Evolutionary conservation across 2,329 filamentous ascomycete genomes (phyloP).

Genomic region (Nothopassalora personata): DNA sequence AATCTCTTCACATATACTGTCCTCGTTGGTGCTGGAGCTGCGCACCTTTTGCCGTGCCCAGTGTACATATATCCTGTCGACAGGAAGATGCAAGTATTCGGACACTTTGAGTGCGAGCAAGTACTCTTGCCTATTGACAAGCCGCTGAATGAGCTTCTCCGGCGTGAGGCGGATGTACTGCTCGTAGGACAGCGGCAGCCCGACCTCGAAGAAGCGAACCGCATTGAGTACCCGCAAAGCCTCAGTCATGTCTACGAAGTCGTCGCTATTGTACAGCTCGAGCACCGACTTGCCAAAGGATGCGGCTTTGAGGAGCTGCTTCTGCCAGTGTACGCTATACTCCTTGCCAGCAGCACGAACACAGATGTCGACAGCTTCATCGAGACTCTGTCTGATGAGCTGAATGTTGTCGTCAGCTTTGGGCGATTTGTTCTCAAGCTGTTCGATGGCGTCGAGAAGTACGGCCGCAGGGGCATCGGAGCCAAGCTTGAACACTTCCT

Average conservation of each 20-base stretch:
- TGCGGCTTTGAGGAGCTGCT: slow-evolving; percentile 88
- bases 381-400: slow-evolving; percentile 78
- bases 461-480: slow-evolving; percentile 87
- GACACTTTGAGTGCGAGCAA: slow-evolving; percentile 83
- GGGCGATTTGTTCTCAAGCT: slow-evolving; percentile 87
- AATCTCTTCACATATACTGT: slow-evolving; percentile 77
- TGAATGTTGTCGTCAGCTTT: slow-evolving; percentile 98
- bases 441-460: slow-evolving; percentile 84
- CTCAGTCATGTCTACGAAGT: slow-evolving; percentile 98
- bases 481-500: slow-evolving; percentile 83
- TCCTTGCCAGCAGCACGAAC: slow-evolving; percentile 91
- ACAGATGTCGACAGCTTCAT: slow-evolving; percentile 89
- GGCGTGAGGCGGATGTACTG: slow-evolving; percentile 89
- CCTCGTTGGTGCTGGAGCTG: slow-evolving; percentile 76
- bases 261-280: slow-evolving; percentile 95
- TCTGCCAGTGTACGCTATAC: slow-evolving; percentile 87
- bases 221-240: slow-evolving; percentile 88
- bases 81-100: slow-evolving; percentile 76
- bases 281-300: slow-evolving; percentile 97
- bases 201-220: slow-evolving; percentile 83
- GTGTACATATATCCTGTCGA: slow-evolving; percentile 88
- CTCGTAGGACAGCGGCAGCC: slow-evolving; percentile 84
- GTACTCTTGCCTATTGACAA: slow-evolving; percentile 87
- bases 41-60: slow-evolving; percentile 96
- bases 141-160: slow-evolving; percentile 75